Percentiles rank a stretch among this genome's conserved stretches.
phyloP scores from a whole-genome alignment of 768 basidiomycete species.

The Vishniacozyma victoriae region DNA sequence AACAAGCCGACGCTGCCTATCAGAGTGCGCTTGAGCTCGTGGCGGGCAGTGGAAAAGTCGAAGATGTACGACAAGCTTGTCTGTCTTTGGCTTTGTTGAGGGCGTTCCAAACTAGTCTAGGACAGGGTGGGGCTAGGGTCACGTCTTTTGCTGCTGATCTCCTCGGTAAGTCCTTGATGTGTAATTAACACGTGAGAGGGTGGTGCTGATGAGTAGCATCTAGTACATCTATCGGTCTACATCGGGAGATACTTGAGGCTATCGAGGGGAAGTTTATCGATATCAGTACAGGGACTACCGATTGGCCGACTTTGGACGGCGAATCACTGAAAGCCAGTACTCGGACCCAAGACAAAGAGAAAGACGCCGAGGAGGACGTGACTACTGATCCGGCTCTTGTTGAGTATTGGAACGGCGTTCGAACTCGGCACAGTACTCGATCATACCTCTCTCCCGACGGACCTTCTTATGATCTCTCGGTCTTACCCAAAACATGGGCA shows the following conservation, averaged over 20 bases:
- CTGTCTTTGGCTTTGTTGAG: conserved; percentile 65
- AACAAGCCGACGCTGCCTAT: conserved; percentile 65
- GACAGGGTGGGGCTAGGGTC: conserved; percentile 54
- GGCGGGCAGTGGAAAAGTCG: conserved; percentile 58
- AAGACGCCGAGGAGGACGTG: not conserved
- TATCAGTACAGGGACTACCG: conserved; percentile 57
- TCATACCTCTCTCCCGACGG: not conserved
- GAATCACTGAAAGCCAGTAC: not conserved
- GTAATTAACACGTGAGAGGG: conserved; percentile 14
- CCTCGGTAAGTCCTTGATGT: conserved; percentile 51
- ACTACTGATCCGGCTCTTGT: conserved; percentile 3
- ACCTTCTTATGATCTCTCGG: conserved; percentile 52
- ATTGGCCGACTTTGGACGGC: conserved; percentile 61
- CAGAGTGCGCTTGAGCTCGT: conserved; percentile 60
- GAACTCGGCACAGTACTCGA: conserved; percentile 4
- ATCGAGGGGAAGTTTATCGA: conserved; percentile 65
- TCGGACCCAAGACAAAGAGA: not conserved
- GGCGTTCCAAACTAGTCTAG: conserved; percentile 75
- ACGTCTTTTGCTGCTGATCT: conserved; percentile 60
- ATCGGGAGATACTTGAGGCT: conserved; percentile 77
- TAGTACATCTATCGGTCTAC: conserved; percentile 68
- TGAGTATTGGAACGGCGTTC: conserved; percentile 20
- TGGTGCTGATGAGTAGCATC: conserved; percentile 59
- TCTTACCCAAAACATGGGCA: conserved; percentile 73
- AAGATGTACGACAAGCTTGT: conserved; percentile 68